phyloP scores from a whole-genome alignment of 2,329 filamentous ascomycete genomes.

The Colletotrichum kahawae region DNA sequence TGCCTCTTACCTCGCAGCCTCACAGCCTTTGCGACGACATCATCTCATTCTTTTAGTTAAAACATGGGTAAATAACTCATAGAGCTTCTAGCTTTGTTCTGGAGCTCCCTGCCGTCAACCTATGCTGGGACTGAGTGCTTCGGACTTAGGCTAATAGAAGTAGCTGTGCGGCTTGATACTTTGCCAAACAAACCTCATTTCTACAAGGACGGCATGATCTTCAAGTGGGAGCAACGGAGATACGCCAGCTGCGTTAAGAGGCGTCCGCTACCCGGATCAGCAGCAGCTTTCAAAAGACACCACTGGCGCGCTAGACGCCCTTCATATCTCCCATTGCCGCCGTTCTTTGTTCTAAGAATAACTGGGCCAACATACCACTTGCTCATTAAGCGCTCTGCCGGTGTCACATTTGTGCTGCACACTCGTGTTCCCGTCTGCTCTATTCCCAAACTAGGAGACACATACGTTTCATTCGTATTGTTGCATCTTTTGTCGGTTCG shows the following conservation, averaged over 20 bases:
- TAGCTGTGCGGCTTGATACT: background rate
- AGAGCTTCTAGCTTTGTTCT: background rate
- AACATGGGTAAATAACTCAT: background rate
- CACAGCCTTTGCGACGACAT: background rate
- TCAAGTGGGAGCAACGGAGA: background rate
- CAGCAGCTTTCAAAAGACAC: background rate
- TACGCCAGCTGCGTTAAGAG: background rate
- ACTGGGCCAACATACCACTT: background rate
- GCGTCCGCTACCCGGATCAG: background rate
- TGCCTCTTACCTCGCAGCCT: background rate
- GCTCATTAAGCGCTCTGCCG: background rate
- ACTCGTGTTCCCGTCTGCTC: background rate
- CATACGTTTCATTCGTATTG: background rate
- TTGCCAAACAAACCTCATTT: background rate
- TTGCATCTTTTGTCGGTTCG: background rate
- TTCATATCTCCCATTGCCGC: background rate
- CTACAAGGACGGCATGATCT: background rate
- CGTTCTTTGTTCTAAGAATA: background rate
- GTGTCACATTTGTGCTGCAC: background rate
- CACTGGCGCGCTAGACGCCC: background rate
- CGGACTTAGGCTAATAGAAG: background rate
- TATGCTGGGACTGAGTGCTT: background rate
- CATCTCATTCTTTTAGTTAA: background rate
- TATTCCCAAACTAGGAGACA: background rate
- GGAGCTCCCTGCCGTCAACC: background rate